These are phyloP conservation scores for Candida tunisiensis DNA, from an alignment of 1,139 yeast species.

Conservation along the genomic window DNA sequence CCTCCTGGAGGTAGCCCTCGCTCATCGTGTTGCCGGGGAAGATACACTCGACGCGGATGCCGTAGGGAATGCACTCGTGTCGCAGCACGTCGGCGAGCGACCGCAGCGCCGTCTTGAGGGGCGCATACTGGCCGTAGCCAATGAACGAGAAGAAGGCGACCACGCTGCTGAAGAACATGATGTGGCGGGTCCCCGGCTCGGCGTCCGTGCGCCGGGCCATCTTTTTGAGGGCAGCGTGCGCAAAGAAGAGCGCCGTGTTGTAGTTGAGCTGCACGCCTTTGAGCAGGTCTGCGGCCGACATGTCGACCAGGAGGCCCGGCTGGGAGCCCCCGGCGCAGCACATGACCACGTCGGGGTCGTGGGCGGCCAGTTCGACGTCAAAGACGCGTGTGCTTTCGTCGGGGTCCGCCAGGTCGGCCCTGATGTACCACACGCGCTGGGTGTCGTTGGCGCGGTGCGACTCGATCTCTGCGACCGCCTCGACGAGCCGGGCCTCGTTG, in stretches of 20 bases:
- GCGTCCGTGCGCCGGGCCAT: slow-evolving; percentile 18
- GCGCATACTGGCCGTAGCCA: slow-evolving; percentile 86
- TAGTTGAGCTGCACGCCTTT: slow-evolving; percentile 56
- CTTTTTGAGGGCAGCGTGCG: slow-evolving; percentile 39
- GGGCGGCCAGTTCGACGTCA: slow-evolving; percentile 6
- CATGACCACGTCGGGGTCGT: slow-evolving; percentile 56
- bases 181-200: slow-evolving; percentile 26
- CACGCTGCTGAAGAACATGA: slow-evolving; percentile 67
- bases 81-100: slow-evolving; percentile 60
- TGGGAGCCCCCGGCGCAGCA: slow-evolving; percentile 82
- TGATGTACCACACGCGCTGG: slow-evolving; percentile 29
- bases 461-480: slow-evolving; percentile 31
- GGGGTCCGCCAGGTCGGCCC: slow-evolving; percentile 55
- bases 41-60: slow-evolving; percentile 35
- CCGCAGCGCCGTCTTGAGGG: slow-evolving; percentile 69
- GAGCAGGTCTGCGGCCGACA: slow-evolving; percentile 38
- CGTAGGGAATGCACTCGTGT: slow-evolving; percentile 61
- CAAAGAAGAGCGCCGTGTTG: slow-evolving; percentile 49
- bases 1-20: slow-evolving; percentile 76
- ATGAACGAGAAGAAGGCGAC: slow-evolving; percentile 75
- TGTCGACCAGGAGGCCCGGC: slow-evolving; percentile 64
- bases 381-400: slow-evolving; percentile 30
- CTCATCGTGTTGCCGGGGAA: slow-evolving; percentile 84
- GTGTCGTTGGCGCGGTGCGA: slow-evolving; percentile 6
- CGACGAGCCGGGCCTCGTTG: slow-evolving; percentile 36